These are phyloP conservation scores for Oryza meridionalis DNA, from an alignment of 176 grass and related monocot species.

Conservation along the genomic window DNA sequence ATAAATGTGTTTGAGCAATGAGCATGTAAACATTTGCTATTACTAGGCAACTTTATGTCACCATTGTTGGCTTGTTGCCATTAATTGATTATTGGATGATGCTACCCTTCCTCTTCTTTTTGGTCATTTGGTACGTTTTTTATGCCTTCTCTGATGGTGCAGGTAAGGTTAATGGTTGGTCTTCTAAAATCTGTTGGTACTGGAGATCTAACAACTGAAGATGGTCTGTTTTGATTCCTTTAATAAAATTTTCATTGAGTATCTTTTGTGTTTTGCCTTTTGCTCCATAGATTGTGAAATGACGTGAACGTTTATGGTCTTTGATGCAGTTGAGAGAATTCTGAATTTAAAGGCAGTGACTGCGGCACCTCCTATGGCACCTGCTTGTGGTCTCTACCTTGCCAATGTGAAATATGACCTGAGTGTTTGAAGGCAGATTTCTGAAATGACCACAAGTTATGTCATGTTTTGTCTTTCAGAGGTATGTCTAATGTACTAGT, in stretches of 20 bases:
- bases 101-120: not conserved
- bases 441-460: slow-evolving; percentile 31
- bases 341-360: slow-evolving; percentile 71
- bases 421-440: slow-evolving; percentile 37
- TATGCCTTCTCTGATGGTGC: slow-evolving; percentile 38
- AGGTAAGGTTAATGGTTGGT: slow-evolving; percentile 97
- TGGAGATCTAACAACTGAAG: slow-evolving; percentile 58
- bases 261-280: slow-evolving; percentile 34
- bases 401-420: slow-evolving; percentile 89
- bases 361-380: slow-evolving; percentile 88
- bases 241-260: slow-evolving; percentile 16
- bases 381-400: slow-evolving; percentile 88
- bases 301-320: slow-evolving; percentile 31
- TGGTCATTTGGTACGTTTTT: slow-evolving; percentile 23
- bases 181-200: slow-evolving; percentile 92
- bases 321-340: slow-evolving; percentile 80
- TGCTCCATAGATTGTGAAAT: slow-evolving; percentile 26
- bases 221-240: slow-evolving; percentile 64
- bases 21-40: not conserved
- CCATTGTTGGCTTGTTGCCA: slow-evolving; percentile 12
- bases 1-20: slow-evolving; percentile 8
- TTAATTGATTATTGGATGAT: slow-evolving; percentile 33
- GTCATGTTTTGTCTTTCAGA: slow-evolving; percentile 31
- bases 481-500: slow-evolving; percentile 35
- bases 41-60: not conserved